Base-by-base conservation (phyloP, 2,329 filamentous ascomycete species). In the Aspergillus alliaceus region DNA sequence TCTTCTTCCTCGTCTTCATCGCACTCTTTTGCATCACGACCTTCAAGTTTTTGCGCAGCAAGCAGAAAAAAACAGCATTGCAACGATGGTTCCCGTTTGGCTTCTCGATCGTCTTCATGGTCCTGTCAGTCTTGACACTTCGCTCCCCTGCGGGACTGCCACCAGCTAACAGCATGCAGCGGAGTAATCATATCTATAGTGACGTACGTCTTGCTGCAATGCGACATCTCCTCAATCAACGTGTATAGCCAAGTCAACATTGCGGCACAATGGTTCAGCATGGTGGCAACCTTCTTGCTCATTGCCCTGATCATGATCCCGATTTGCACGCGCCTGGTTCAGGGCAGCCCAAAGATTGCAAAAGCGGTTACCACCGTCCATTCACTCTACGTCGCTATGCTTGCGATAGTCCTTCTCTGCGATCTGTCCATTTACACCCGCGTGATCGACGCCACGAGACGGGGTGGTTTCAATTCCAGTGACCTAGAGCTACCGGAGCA, bases 1-100 rank as follows among this genome's bases (percentile, higher is more conserved):
- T 63, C 8, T 63, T 60, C 55, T 54, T 61, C 15, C 39, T 63
- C 27, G 34, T 62, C 0, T 63, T 55, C n/a, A 2, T 57, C 9
- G 53, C 25, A 2, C 31, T 62, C 3, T 51, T 51, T 11, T 51
- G 22, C 20, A 4, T 59, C 14, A 22, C 51, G 0, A 34, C 20
- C 1, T 12, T 53, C 15, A 37, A 51, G 1, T 32, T 52, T 1
- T 22, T 53, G 25, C 53, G 53, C 40, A 58, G 32, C 35, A 55
- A 56, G 44, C 27, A 20, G 29, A 47, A 50, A 24, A 47, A 35
- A 9, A 37, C 31, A 7, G 27, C 53, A 1, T 8, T 58, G 9
- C 29, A 22, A 4, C 55, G 49, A n/a, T 62, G 57, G 58, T 40
- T 60, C 7, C 34, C 56, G 2, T 49, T 62, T 9, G 34, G 49